phyloP scores from a whole-genome alignment of 768 basidiomycete genomes.

The Kockovaella imperatae region DNA sequence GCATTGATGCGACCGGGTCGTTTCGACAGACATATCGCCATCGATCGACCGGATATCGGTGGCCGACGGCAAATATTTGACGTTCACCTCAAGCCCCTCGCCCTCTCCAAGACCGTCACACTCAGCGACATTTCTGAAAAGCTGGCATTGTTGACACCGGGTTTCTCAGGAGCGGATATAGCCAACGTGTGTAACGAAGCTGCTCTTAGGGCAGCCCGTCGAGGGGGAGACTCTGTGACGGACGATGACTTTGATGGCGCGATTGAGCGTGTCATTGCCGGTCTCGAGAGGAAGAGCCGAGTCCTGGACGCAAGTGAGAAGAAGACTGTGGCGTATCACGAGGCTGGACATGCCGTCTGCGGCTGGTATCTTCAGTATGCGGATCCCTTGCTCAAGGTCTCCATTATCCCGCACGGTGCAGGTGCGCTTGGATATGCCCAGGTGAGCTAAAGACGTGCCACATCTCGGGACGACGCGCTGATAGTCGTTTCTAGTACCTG shows the following conservation, averaged over 20 bases:
- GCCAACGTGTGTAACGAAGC: constrained; percentile 99
- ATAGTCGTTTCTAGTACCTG: constrained; percentile 54
- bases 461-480: constrained; percentile 37
- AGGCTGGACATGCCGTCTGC: constrained; percentile 96
- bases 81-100: constrained; percentile 81
- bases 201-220: constrained; percentile 86
- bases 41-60: constrained; percentile 88
- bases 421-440: constrained; percentile 95
- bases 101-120: constrained; percentile 50
- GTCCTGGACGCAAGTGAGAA: constrained; percentile 93
- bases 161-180: constrained; percentile 97
- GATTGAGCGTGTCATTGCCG: constrained; percentile 95
- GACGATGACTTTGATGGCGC: constrained; percentile 90
- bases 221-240: constrained; percentile 65
- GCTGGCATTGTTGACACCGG: constrained; percentile 90
- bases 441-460: constrained; percentile 55
- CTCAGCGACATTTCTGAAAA: constrained; percentile 65
- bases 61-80: constrained; percentile 89
- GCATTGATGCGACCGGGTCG: constrained; percentile 96
- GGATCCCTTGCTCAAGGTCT: constrained; percentile 92
- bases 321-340: constrained; percentile 97
- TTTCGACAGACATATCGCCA: constrained; percentile 92
- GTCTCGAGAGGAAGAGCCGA: constrained; percentile 88
- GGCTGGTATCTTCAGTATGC: constrained; percentile 99
- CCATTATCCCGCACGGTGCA: constrained; percentile 93